Evolutionary conservation across 768 basidiomycete genomes (phyloP).

Genomic region (Psilocybe azurescens): DNA sequence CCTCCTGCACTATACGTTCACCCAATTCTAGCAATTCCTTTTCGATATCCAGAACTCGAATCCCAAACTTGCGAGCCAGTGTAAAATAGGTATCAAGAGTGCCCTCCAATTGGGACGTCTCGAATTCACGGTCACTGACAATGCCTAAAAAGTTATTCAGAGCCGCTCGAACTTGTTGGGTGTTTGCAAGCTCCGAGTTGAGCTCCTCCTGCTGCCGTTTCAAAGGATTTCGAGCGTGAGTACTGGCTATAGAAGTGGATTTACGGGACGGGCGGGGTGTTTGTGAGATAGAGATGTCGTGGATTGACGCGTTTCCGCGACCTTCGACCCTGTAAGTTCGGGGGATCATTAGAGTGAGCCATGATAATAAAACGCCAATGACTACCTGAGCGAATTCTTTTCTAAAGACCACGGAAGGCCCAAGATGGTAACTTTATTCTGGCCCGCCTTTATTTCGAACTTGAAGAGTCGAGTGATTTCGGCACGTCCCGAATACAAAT

Average conservation of each 20-base stretch:
- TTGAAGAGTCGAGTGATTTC: conserved; percentile 41
- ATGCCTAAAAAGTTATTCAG: conserved; percentile 36
- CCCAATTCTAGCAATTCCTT: conserved; percentile 21
- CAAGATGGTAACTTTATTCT: conserved; percentile 37
- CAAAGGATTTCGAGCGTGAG: conserved; percentile 17
- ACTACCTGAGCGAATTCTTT: conserved; percentile 36
- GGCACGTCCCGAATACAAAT: conserved; percentile 39
- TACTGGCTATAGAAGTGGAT: conserved; percentile 17
- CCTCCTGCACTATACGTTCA: not conserved
- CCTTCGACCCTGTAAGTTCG: conserved; percentile 40
- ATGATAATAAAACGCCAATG: not conserved
- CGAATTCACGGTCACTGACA: conserved; percentile 31
- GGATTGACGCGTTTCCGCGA: conserved; percentile 41
- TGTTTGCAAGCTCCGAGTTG: conserved; percentile 29
- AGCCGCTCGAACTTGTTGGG: conserved; percentile 24
- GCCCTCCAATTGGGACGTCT: conserved; percentile 22
- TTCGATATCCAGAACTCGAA: conserved; percentile 29
- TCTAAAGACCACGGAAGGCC: conserved; percentile 35
- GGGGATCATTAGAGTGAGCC: not conserved
- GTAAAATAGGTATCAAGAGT: conserved; percentile 32
- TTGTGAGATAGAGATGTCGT: conserved; percentile 28
- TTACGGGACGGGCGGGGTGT: conserved; percentile 7
- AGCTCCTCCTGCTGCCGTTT: conserved; percentile 20
- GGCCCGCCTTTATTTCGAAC: conserved; percentile 34
- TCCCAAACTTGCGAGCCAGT: conserved; percentile 31